These are phyloP conservation scores for Malassezia sympodialis DNA, from an alignment of 1,284 basidiomycete genomes.

Conservation along the genomic window DNA sequence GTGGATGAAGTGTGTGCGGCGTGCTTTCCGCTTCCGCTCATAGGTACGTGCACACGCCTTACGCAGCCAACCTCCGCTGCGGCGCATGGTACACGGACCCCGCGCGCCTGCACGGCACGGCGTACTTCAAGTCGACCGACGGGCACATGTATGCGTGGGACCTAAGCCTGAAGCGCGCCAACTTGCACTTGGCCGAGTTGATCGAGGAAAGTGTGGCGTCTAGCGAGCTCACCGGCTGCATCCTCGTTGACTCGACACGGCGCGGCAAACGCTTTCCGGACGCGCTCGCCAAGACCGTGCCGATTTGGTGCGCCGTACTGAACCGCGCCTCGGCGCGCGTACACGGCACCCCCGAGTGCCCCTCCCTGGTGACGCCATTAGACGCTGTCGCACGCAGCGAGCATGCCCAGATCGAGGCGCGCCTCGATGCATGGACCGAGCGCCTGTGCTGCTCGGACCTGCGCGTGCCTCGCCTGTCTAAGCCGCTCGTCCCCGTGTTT, in stretches of 20 bases:
- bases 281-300: slow-evolving; percentile 83
- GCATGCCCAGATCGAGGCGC: slow-evolving; percentile 60
- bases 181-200: slow-evolving; percentile 65
- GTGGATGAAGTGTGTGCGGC: slow-evolving; percentile 8
- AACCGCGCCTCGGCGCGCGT: slow-evolving; percentile 57
- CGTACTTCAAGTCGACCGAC: slow-evolving; percentile 96
- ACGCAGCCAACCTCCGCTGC: slow-evolving; percentile 74
- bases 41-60: slow-evolving; percentile 12
- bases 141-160: slow-evolving; percentile 62
- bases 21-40: slow-evolving; percentile 12
- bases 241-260: slow-evolving; percentile 85
- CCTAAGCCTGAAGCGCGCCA: slow-evolving; percentile 55
- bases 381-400: slow-evolving; percentile 52
- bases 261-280: slow-evolving; percentile 90
- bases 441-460: slow-evolving; percentile 53
- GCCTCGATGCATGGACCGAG: slow-evolving; percentile 60
- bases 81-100: slow-evolving; percentile 89
- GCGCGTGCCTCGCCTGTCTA: slow-evolving; percentile 47
- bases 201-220: slow-evolving; percentile 53
- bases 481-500: slow-evolving; percentile 61
- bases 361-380: slow-evolving; percentile 28
- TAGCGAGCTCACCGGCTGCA: slow-evolving; percentile 53
- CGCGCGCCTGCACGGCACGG: slow-evolving; percentile 49
- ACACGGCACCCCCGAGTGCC: slow-evolving; percentile 25
- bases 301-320: slow-evolving; percentile 88